Base-by-base conservation (phyloP, 106 monocot species). In the Dactylorhiza incarnata region DNA sequence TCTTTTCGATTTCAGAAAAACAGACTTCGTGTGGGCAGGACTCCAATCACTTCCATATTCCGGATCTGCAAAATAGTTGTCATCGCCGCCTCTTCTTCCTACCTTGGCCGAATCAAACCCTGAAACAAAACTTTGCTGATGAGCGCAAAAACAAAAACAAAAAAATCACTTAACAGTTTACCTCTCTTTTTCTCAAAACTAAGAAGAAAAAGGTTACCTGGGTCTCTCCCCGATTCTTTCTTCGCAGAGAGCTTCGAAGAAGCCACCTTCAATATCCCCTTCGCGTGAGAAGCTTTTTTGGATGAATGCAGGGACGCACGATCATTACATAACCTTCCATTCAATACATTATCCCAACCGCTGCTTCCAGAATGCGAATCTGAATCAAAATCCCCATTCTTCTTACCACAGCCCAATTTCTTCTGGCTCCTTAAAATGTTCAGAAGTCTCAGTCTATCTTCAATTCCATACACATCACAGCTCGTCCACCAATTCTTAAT, bases 401-500 rank as follows among this genome's bases (percentile, higher is more conserved):
- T 77, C 1, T 9, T 59, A 68, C 24, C 75, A 37, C 45, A 71
- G 10, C n/a, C 59, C 74, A 77, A 62, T 74, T 29, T 71, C 71
- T 78, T 84, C 70, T 85, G 78, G 45, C 59, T 82, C 59, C 63
- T 91, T 20, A 87, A 12, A 8, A 82, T 79, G 53, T 86, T 82
- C 78, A 87, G 65, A 29, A 83, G 4, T 26, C 62, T 63, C 55
- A 94, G 74, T 66, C 74, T 86, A 67, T 94, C 94, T 58, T 91
- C 86, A 49, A 99, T 78, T 15, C 81, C 78, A 75, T 89, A 94
- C 15, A 80, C 86, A 26, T 44, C 61, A 17, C 79, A 86, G 70
- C 82, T 83, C 61, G 83, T 56, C 91, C 89, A 93, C 3, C 73
- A 75, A 76, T 88, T 77, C 68, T 63, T 83, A 19, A 86, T 85